These are phyloP conservation scores for Pleurotus giganteus DNA, from an alignment of 768 basidiomycete genomes.

Conservation along the genomic window DNA sequence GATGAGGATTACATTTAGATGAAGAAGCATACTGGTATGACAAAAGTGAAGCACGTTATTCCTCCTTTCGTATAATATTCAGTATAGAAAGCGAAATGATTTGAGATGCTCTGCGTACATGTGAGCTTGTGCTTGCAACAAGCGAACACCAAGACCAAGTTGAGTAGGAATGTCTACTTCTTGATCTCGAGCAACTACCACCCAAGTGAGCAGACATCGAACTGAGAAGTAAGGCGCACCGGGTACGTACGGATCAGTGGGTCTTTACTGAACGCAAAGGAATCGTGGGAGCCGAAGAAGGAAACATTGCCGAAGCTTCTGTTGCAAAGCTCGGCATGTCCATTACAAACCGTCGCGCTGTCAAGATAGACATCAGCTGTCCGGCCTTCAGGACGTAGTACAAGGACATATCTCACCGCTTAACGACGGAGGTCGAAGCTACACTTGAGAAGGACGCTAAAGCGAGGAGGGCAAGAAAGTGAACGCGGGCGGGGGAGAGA, in stretches of 20 bases:
- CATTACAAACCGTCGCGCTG: constrained; percentile 61
- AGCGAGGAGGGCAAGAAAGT: background rate
- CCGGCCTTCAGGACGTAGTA: background rate
- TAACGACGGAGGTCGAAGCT: background rate
- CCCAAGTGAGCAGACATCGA: background rate
- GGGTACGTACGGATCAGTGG: constrained; percentile 40
- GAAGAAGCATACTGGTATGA: constrained; percentile 51
- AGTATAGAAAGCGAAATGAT: background rate
- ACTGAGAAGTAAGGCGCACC: background rate
- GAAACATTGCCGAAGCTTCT: constrained; percentile 53
- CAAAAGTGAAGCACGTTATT: constrained; percentile 59
- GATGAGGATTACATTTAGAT: background rate
- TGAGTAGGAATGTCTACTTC: constrained; percentile 49
- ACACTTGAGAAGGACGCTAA: background rate
- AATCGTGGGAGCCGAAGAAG: constrained; percentile 54
- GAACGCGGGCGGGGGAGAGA: background rate
- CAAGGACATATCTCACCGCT: background rate
- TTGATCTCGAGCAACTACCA: constrained; percentile 38
- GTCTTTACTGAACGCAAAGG: constrained; percentile 48
- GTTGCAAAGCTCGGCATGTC: constrained; percentile 59
- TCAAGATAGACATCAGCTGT: background rate
- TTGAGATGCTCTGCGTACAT: constrained; percentile 22
- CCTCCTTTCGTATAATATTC: constrained; percentile 21
- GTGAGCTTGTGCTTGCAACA: constrained; percentile 61
- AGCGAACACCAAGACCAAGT: constrained; percentile 47